phyloP scores from a whole-genome alignment of 2,329 filamentous ascomycete species.

The Incumbomyces delicatus region DNA sequence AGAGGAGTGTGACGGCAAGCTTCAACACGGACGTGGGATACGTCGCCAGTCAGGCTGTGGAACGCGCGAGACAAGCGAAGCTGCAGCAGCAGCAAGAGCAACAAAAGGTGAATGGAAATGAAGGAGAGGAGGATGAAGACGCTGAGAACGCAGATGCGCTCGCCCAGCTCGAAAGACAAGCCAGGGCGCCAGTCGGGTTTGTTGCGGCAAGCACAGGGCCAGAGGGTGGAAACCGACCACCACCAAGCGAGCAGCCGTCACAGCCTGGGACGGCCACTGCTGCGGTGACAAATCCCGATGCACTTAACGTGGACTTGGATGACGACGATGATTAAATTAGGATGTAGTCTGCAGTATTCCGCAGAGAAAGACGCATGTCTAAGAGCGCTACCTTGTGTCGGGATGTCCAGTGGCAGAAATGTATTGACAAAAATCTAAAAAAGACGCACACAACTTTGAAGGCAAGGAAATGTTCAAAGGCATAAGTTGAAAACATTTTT shows the following conservation, averaged over 20 bases:
- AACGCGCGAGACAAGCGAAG: constrained; percentile 54
- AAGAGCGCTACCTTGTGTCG: no score
- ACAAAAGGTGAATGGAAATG: constrained; percentile 28
- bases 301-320: constrained; percentile 67
- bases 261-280: not conserved
- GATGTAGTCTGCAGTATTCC: no score
- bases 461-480: no score
- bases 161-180: constrained; percentile 77
- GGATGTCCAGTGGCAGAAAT: no score
- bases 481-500: no score
- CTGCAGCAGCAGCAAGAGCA: constrained; percentile 11
- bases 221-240: constrained; percentile 49
- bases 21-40: constrained; percentile 99
- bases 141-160: constrained; percentile 56
- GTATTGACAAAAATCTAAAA: no score
- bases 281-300: constrained; percentile 63
- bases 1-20: constrained; percentile 91
- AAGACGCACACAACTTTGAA: no score
- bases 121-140: constrained; percentile 32
- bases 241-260: constrained; percentile 27
- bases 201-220: constrained; percentile 74
- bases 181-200: constrained; percentile 81
- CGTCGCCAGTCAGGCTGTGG: constrained; percentile 89
- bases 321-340: no score
- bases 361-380: no score